These are phyloP conservation scores for Tolypocladium album DNA, from an alignment of 2,329 filamentous ascomycete species.

Conservation along the genomic window DNA sequence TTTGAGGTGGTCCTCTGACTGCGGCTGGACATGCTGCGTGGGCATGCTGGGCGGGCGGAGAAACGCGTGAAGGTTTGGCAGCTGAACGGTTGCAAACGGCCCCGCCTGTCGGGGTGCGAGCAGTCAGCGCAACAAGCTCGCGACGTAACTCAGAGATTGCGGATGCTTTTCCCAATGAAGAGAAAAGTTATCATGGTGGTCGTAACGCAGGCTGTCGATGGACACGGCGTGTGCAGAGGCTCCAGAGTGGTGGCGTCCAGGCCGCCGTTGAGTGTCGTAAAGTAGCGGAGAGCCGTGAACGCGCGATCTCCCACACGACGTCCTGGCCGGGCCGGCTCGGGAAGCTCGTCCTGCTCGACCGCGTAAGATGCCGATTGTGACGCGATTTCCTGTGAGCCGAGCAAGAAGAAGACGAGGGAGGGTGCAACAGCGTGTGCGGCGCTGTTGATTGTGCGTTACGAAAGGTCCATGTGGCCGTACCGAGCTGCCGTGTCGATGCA, in stretches of 20 bases:
- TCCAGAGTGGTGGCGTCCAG: neutral
- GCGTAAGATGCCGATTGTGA: neutral
- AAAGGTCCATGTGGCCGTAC: neutral
- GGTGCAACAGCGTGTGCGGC: neutral
- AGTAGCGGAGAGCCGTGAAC: neutral
- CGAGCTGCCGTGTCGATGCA: neutral
- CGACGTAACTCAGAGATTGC: neutral
- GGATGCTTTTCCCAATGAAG: neutral
- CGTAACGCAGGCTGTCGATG: neutral
- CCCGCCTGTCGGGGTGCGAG: neutral
- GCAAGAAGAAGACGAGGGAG: neutral
- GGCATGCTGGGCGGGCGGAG: constrained; percentile 37
- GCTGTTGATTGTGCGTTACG: neutral
- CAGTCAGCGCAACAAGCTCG: neutral
- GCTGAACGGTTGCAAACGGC: neutral
- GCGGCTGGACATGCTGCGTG: constrained; percentile 42
- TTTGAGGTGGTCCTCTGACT: constrained; percentile 45
- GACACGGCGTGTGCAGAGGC: neutral
- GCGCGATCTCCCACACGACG: neutral
- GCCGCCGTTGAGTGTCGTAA: neutral
- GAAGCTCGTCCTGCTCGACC: neutral
- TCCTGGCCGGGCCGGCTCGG: neutral
- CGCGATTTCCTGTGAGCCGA: neutral
- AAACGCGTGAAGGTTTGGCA: neutral
- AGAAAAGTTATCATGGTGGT: neutral